Conservation (phyloP, 2,329 filamentous ascomycete genomes). For the Septoria petroselini region DNA sequence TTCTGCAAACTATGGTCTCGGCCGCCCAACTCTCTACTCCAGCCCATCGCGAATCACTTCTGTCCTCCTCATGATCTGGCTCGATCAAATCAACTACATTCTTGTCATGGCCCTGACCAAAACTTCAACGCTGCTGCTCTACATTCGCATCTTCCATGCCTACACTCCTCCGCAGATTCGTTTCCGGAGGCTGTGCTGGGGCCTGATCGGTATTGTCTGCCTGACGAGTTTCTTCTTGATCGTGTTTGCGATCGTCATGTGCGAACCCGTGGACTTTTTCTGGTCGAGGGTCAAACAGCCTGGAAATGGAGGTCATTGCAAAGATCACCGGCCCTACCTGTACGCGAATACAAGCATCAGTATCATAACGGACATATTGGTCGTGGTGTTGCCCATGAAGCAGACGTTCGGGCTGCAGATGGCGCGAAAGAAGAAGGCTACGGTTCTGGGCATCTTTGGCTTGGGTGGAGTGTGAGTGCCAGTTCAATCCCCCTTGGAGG, state of each 20-base stretch:
- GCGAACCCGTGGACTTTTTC: slow-evolving; percentile 3
- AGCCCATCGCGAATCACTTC: background rate
- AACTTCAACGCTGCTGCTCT: slow-evolving; percentile 6
- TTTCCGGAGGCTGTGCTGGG: slow-evolving; percentile 3
- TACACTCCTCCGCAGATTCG: background rate
- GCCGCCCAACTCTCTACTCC: background rate
- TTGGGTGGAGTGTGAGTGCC: slow-evolving; percentile 7
- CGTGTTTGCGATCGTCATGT: slow-evolving; percentile 7
- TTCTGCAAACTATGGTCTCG: slow-evolving; percentile 5
- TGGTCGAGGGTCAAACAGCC: slow-evolving; percentile 1
- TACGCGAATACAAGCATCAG: slow-evolving; percentile 9
- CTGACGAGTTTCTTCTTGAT: slow-evolving; percentile 2
- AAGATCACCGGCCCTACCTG: slow-evolving; percentile 7
- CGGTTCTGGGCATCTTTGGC: slow-evolving; percentile 4
- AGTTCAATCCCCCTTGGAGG: background rate
- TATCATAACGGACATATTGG: slow-evolving; percentile 1
- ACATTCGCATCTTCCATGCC: slow-evolving; percentile 6
- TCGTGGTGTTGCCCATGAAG: slow-evolving; percentile 1
- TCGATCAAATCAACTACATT: slow-evolving; percentile 12
- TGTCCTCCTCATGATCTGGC: slow-evolving; percentile 7
- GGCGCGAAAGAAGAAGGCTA: slow-evolving; percentile 2
- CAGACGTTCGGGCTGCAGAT: slow-evolving; percentile 5
- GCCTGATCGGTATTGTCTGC: background rate
- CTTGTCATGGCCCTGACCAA: slow-evolving; percentile 10
- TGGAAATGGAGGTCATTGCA: background rate